phyloP scores from a whole-genome alignment of 2,329 filamentous ascomycete species.

The Acrocalymma vagum region DNA sequence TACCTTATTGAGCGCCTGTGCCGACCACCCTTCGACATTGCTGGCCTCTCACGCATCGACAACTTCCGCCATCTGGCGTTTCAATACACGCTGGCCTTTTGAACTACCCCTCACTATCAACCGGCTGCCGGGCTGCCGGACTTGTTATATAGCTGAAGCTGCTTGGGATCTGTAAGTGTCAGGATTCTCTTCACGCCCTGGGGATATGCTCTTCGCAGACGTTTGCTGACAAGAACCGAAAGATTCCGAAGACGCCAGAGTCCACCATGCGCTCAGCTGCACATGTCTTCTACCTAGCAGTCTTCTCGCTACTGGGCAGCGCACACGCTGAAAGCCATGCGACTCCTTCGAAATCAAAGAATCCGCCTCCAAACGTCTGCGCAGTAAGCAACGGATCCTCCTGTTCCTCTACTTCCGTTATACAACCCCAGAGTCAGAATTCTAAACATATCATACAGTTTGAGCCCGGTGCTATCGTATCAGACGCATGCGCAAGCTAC shows the following conservation, averaged over 20 bases:
- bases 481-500: slow-evolving; percentile 94
- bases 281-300: slow-evolving; percentile 67
- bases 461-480: slow-evolving; percentile 86
- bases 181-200: slow-evolving; percentile 17
- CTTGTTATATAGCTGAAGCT: slow-evolving; percentile 30
- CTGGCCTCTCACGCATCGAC: slow-evolving; percentile 28
- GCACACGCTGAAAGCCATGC: slow-evolving; percentile 52
- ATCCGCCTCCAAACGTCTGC: slow-evolving; percentile 59
- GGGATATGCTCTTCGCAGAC: slow-evolving; percentile 33
- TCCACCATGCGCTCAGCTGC: slow-evolving; percentile 61
- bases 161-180: slow-evolving; percentile 25
- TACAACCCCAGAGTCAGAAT: slow-evolving; percentile 32
- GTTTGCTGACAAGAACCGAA: slow-evolving; percentile 40
- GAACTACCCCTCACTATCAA: slow-evolving; percentile 33
- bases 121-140: slow-evolving; percentile 25
- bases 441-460: slow-evolving; percentile 67
- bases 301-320: slow-evolving; percentile 65
- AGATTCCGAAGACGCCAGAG: slow-evolving; percentile 5
- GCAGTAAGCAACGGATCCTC: slow-evolving; percentile 58
- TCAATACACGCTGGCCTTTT: slow-evolving; percentile 50
- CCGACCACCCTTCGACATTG: slow-evolving; percentile 27
- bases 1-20: slow-evolving; percentile 27
- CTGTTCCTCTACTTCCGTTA: slow-evolving; percentile 21
- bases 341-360: slow-evolving; percentile 48
- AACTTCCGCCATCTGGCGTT: slow-evolving; percentile 27